These are phyloP conservation scores for Gardenia jasminoides DNA, from an alignment of 257 asterid species.

Conservation along the genomic window DNA sequence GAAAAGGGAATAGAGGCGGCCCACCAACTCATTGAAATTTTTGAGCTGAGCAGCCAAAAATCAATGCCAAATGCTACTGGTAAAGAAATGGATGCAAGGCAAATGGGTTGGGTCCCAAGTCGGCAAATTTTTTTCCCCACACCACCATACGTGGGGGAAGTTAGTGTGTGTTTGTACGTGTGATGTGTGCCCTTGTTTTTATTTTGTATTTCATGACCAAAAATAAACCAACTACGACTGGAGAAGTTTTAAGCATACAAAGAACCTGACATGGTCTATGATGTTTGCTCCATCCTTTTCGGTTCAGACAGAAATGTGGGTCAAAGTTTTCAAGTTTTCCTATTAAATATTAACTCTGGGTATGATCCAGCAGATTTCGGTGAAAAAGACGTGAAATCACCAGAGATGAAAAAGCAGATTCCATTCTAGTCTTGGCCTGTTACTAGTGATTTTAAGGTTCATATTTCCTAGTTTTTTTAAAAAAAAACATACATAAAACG, in stretches of 20 bases:
- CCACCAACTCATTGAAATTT: constrained; percentile 19
- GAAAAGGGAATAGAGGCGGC: not conserved
- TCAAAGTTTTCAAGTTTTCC: constrained; percentile 44
- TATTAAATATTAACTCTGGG: constrained; percentile 30
- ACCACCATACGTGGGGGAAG: not conserved
- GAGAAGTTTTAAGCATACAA: constrained; percentile 19
- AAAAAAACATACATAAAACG: too few species aligned
- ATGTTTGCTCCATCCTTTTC: constrained; percentile 30
- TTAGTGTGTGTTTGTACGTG: not conserved
- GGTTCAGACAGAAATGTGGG: constrained; percentile 54
- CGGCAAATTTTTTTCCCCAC: constrained; percentile 11
- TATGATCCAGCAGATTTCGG: constrained; percentile 32
- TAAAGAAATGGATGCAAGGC: not conserved
- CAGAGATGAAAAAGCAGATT: constrained; percentile 4
- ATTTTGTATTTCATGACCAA: not conserved
- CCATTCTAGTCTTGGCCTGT: constrained; percentile 16
- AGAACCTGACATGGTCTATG: constrained; percentile 49
- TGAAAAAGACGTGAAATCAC: constrained; percentile 43
- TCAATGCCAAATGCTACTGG: not conserved
- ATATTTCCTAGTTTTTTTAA: too few species aligned
- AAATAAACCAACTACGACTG: not conserved
- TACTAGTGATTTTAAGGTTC: not conserved
- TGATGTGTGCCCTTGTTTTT: not conserved
- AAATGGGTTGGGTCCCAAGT: constrained; percentile 19
- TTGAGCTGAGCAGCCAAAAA: constrained; percentile 10